Conservation (phyloP, 345 rosid genomes). For the Gossypium longicalyx region DNA sequence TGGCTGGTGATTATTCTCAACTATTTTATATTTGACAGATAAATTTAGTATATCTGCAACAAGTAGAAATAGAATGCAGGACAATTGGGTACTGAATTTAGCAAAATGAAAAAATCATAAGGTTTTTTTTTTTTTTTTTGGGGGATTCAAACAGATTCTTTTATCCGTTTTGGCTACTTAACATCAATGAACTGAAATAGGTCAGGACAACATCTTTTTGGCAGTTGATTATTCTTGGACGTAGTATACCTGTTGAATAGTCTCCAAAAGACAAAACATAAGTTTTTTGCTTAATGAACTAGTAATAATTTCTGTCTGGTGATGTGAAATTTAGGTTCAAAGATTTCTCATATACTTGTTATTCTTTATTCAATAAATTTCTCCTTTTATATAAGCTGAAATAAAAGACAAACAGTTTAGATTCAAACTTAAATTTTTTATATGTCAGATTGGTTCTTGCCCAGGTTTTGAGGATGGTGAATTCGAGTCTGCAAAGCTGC, state of each 20-base stretch:
- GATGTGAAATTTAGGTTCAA: background rate
- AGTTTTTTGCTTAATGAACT: background rate
- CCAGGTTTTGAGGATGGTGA: slow-evolving; percentile 99
- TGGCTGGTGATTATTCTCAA: background rate
- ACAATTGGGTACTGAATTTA: background rate
- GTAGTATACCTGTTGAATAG: background rate
- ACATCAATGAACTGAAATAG: background rate
- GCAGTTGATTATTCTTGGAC: background rate
- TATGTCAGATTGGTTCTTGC: slow-evolving; percentile 88
- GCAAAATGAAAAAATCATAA: background rate
- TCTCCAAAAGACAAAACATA: background rate
- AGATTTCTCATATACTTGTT: background rate
- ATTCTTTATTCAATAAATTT: background rate
- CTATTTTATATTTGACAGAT: background rate
- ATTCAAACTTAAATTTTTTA: slow-evolving; percentile 28
- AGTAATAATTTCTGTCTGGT: background rate
- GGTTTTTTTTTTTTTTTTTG: too few relatives aligned
- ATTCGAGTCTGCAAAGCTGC: slow-evolving; percentile 77
- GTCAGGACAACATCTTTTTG: background rate
- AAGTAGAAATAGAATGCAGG: background rate
- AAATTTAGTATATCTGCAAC: slow-evolving; percentile 5
- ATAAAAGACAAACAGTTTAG: slow-evolving; percentile 19
- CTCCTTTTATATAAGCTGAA: slow-evolving; percentile 16
- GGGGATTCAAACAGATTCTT: background rate
- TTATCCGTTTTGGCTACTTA: slow-evolving; percentile 1